Base-by-base conservation (phyloP, 2,329 filamentous ascomycete genomes). In the Pestalotiopsis sp. region DNA sequence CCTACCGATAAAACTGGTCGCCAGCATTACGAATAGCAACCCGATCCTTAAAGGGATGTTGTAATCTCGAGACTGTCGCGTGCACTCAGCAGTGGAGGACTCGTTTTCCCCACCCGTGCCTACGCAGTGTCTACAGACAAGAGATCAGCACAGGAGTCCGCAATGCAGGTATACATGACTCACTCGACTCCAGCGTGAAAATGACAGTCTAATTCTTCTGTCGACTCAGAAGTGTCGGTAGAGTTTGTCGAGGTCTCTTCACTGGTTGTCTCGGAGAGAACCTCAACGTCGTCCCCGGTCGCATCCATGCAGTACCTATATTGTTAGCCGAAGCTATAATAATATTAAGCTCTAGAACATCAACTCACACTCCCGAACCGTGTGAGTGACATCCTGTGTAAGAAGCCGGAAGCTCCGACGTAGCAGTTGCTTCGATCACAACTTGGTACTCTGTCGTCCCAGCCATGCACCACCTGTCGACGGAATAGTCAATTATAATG, bases 101-200 rank as follows among this genome's bases (percentile, higher is more conserved):
- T 84, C 84, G 52, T 79, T 79, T 68, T 84, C 83, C 45, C 58
- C 68, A 12, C 80, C 81, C 14, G 77, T 82, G 7, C 85, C 84
- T 13, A 87, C 84, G 71, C 91, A 93, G 73, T 92, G 88, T 70
- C 85, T 84, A 78, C 73, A 74, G 80, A 66, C 3, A 14, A 13
- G 4, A 59, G 2, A 14, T 62, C 20, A 39, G n/a, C 13, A 62
- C 2, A 11, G 0, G n/a, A 2, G 14, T 31, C 4, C 17, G 64
- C 4, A 5, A 5, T 4, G 49, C 9, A 20, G 6, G 14, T 7
- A 11, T 14, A 9, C n/a, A 12, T n/a, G 68, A 81, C 89, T 80
- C 81, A 92, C 91, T 93, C 90, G 25, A 94, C 89, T 49, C 91
- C 91, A 11, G 91, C 91, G 73, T 94, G 92, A 78, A 91, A 93